phyloP scores from a whole-genome alignment of 495 filamentous ascomycete species.

The Pyrenula aspistea region DNA sequence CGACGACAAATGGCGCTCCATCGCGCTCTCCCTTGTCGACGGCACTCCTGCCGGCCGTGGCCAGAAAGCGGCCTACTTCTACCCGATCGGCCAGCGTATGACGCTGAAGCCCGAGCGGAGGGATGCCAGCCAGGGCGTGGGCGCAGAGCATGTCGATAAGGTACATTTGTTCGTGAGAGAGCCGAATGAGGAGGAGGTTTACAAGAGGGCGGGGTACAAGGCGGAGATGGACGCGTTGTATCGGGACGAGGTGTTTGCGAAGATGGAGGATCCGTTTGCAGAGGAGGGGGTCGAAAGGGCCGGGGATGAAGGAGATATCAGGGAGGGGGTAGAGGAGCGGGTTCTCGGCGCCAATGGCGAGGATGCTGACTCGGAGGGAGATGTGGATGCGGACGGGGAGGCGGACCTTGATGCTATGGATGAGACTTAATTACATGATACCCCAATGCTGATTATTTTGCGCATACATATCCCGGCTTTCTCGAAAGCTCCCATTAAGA shows the following conservation, averaged over 20 bases:
- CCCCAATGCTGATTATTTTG: not conserved
- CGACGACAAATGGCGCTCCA: conserved; percentile 39
- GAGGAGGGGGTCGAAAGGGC: conserved; percentile 16
- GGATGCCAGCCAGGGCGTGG: conserved; percentile 34
- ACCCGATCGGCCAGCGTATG: conserved; percentile 66
- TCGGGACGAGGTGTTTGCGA: conserved; percentile 24
- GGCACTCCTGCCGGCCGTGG: conserved; percentile 32
- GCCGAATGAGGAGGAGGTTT: conserved; percentile 38
- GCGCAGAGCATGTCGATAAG: conserved; percentile 35
- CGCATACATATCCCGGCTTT: not conserved
- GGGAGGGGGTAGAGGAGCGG: conserved; percentile 8
- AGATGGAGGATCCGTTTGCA: conserved; percentile 24
- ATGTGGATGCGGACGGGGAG: not conserved
- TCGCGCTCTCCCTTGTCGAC: conserved; percentile 52
- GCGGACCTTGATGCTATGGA: not conserved
- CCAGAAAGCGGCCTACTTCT: conserved; percentile 76
- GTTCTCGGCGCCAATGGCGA: not conserved
- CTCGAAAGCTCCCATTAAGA: no score
- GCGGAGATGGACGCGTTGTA: conserved; percentile 33
- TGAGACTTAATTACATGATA: not conserved
- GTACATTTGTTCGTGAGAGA: conserved; percentile 42
- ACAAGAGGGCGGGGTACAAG: conserved; percentile 31
- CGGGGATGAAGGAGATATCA: conserved; percentile 7
- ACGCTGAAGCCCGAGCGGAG: conserved; percentile 45
- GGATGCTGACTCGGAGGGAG: not conserved